Evolutionary conservation across 1,139 yeast species (phyloP).

Genomic region (Wickerhamomyces sp.): DNA sequence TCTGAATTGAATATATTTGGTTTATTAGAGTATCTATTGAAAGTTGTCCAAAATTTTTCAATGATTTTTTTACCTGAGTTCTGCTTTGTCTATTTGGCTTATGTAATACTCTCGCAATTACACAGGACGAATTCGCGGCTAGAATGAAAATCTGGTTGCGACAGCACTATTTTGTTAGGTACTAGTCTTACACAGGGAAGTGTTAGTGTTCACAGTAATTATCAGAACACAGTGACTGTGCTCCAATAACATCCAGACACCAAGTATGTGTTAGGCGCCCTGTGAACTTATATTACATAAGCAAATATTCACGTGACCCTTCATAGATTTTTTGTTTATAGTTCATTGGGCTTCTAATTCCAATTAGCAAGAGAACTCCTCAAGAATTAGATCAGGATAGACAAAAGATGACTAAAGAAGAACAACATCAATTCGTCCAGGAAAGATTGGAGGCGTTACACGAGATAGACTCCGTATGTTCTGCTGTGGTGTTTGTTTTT

Average conservation of each 20-base stretch:
- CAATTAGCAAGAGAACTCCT: neutral
- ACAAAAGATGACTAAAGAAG: constrained; percentile 7
- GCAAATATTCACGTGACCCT: no score
- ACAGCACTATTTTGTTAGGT: constrained; percentile 18
- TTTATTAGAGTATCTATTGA: neutral
- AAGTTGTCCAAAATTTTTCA: neutral
- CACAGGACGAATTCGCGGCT: neutral
- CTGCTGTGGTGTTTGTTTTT: constrained; percentile 24
- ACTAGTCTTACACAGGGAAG: constrained; percentile 15
- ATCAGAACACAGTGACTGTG: constrained; percentile 17
- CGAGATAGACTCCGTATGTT: constrained; percentile 33
- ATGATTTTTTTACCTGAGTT: neutral
- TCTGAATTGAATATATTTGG: constrained; percentile 17
- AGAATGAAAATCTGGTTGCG: constrained; percentile 1
- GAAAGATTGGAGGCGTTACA: constrained; percentile 41
- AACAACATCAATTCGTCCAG: constrained; percentile 34
- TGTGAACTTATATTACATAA: no score
- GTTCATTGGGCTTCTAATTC: no score
- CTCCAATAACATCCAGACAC: constrained; percentile 8
- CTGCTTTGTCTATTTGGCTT: neutral
- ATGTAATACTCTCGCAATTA: no score
- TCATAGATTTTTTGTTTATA: no score
- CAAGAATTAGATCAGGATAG: neutral
- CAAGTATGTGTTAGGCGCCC: neutral
- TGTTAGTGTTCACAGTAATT: constrained; percentile 13